Conservation (phyloP, 2,329 filamentous ascomycete species). For the Verticillium isaacii region DNA sequence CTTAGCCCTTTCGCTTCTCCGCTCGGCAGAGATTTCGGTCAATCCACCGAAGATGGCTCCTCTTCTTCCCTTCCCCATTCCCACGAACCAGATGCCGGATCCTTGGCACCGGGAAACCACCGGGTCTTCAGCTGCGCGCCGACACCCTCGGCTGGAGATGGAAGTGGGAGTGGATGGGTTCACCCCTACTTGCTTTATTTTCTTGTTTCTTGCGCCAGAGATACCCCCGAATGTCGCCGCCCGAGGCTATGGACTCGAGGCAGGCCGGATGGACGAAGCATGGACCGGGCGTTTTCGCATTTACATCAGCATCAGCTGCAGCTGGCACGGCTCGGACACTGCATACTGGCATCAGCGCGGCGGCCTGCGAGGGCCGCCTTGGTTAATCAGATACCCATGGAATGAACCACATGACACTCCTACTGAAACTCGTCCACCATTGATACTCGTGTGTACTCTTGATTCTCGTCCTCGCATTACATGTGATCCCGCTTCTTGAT, state of each 20-base stretch:
- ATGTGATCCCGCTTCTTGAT: not conserved
- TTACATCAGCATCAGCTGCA: not conserved
- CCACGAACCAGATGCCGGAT: not conserved
- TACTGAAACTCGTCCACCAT: not conserved
- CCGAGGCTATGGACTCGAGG: not conserved
- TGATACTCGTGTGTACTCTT: not conserved
- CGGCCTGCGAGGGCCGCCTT: not conserved
- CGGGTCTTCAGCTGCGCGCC: not conserved
- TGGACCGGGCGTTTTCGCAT: not conserved
- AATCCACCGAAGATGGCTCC: not conserved
- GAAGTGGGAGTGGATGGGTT: too few relatives aligned
- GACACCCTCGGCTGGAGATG: too few relatives aligned
- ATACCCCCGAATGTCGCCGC: not conserved
- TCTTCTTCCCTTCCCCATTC: not conserved
- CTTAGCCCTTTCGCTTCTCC: not conserved
- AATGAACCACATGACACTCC: not conserved
- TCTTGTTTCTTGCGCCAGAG: not conserved
- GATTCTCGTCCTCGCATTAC: not conserved
- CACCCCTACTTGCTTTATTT: too few relatives aligned
- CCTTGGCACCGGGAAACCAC: not conserved
- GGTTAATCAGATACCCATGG: not conserved
- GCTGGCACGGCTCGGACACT: not conserved
- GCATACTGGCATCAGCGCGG: not conserved
- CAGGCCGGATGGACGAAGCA: not conserved
- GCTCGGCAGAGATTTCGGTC: not conserved